These are phyloP conservation scores for Fusarium heterosporum DNA, from an alignment of 2,329 filamentous ascomycete genomes.

Conservation along the genomic window DNA sequence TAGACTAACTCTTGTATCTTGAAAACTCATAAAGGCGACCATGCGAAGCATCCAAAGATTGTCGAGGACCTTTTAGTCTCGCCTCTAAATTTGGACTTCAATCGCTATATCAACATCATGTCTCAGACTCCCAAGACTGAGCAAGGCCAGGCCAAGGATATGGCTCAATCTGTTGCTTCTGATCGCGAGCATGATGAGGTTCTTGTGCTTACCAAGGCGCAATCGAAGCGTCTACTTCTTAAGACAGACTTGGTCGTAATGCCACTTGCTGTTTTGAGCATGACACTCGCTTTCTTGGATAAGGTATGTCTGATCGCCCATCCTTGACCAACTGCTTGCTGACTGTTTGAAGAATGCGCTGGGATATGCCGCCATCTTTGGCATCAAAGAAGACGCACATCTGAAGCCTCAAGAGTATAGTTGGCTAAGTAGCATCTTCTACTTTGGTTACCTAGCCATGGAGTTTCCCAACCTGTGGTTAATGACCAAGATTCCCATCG, in stretches of 20 bases:
- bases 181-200: background rate
- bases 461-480: constrained; percentile 57
- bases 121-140: background rate
- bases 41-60: background rate
- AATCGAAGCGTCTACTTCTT: constrained; percentile 2
- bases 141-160: background rate
- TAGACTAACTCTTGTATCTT: background rate
- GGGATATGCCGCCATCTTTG: constrained; percentile 37
- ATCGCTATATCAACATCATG: background rate
- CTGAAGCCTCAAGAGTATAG: constrained; percentile 65
- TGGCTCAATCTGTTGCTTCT: background rate
- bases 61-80: too few species aligned
- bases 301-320: background rate
- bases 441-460: constrained; percentile 61
- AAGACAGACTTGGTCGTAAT: constrained; percentile 27
- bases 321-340: fast-evolving
- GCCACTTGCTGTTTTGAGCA: constrained; percentile 14
- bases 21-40: background rate
- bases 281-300: constrained; percentile 7
- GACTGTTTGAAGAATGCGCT: background rate
- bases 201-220: background rate
- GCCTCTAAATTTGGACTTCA: too few species aligned
- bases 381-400: constrained; percentile 39
- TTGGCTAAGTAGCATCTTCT: constrained; percentile 67
- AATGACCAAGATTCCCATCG: constrained; percentile 34